phyloP scores from a whole-genome alignment of 306 rosid species.

The Cucumis cinereus region DNA sequence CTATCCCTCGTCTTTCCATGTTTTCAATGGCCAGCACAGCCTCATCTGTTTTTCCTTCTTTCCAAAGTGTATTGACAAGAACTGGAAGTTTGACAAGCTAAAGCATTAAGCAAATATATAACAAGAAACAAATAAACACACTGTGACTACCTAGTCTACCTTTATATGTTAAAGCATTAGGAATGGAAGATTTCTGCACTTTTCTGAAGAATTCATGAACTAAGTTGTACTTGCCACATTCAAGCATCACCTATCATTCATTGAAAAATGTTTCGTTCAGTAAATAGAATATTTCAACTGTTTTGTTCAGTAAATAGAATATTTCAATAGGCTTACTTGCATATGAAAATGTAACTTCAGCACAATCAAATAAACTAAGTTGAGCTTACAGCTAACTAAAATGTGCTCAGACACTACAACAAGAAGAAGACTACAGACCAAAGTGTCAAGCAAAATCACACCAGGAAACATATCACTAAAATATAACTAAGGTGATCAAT shows the following conservation, averaged over 20 bases:
- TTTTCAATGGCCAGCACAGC: constrained; percentile 48
- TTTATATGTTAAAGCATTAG: constrained; percentile 79
- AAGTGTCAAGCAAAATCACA: background rate
- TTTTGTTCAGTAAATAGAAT: no score
- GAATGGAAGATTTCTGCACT: constrained; percentile 58
- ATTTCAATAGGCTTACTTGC: background rate
- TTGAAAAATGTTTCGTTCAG: background rate
- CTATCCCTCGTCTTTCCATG: constrained; percentile 88
- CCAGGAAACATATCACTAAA: background rate
- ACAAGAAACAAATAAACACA: background rate
- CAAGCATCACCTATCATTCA: constrained; percentile 73
- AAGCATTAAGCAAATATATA: background rate
- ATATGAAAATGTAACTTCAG: background rate
- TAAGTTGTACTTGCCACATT: constrained; percentile 83
- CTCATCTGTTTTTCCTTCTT: constrained; percentile 80
- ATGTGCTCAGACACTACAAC: background rate
- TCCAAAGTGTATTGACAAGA: constrained; percentile 69
- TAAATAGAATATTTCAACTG: background rate
- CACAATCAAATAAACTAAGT: background rate
- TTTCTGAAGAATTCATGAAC: constrained; percentile 92
- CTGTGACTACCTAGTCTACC: constrained; percentile 58
- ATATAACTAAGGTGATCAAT: background rate
- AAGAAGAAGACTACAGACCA: background rate
- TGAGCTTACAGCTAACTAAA: background rate
- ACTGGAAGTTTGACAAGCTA: constrained; percentile 35